These are phyloP conservation scores for Cryptosporidium sp. DNA, from an alignment of 169 alveolate genomes.

Conservation along the genomic window DNA sequence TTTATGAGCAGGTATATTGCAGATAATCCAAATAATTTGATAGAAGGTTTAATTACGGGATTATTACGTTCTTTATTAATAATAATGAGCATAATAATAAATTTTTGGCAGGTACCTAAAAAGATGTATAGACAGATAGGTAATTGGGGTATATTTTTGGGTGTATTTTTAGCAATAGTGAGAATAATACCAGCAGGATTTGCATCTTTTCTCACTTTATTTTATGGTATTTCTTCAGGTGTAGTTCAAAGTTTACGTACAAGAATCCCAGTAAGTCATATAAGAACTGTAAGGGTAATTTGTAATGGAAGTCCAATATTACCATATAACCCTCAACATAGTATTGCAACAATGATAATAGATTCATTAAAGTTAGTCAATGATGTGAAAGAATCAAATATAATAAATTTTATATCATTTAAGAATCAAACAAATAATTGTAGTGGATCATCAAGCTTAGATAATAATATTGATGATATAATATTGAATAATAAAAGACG, in stretches of 20 bases:
- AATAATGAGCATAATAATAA: conserved; percentile 31
- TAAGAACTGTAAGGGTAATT: conserved; percentile 30
- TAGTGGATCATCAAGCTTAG: background rate
- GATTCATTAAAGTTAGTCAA: conserved; percentile 14
- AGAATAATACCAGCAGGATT: conserved; percentile 64
- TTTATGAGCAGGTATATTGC: conserved; percentile 41
- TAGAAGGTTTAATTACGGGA: conserved; percentile 36
- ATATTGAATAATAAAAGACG: conserved; percentile 1
- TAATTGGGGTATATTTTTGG: conserved; percentile 18
- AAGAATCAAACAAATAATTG: background rate
- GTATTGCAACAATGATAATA: conserved; percentile 28
- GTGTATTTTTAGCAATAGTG: conserved; percentile 15
- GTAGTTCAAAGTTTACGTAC: conserved; percentile 54
- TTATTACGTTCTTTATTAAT: conserved; percentile 38
- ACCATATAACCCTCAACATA: conserved; percentile 25
- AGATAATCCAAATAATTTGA: conserved; percentile 57
- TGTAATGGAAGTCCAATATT: conserved; percentile 27
- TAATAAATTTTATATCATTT: conserved; percentile 11
- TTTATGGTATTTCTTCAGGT: conserved; percentile 63
- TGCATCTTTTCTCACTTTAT: conserved; percentile 24
- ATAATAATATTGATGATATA: conserved; percentile 17
- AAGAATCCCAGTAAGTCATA: conserved; percentile 17
- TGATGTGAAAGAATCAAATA: conserved; percentile 29
- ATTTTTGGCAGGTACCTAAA: conserved; percentile 56
- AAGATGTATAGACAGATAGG: conserved; percentile 18